Evolutionary conservation across 352 stramenopile genomes (phyloP).

Genomic region (Paralagenidium karlingii): DNA sequence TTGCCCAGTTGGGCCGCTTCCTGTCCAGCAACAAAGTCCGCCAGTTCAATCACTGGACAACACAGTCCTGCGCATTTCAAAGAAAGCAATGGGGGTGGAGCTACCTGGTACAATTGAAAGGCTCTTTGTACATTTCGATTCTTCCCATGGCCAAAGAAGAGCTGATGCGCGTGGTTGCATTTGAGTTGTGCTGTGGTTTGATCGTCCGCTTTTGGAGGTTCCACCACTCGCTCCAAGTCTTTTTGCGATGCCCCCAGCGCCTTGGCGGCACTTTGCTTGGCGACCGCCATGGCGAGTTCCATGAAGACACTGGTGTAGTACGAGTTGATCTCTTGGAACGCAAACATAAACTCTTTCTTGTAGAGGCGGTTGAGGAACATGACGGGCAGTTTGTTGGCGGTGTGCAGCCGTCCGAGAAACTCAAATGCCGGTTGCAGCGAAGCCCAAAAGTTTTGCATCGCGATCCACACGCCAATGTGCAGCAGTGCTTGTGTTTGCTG

Average conservation of each 20-base stretch:
- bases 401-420: conserved; percentile 37
- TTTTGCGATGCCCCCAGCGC: neutral
- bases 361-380: conserved; percentile 50
- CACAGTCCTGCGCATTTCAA: too few species aligned
- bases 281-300: conserved; percentile 64
- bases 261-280: conserved; percentile 8
- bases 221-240: neutral
- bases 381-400: conserved; percentile 32
- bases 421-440: conserved; percentile 37
- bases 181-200: too few species aligned
- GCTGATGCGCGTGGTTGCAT: too few species aligned
- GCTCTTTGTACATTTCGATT: conserved; percentile 22
- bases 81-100: too few species aligned
- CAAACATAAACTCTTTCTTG: conserved; percentile 60
- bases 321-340: conserved; percentile 78
- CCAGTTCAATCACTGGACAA: neutral
- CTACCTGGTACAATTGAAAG: conserved; percentile 40
- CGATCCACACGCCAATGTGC: conserved; percentile 50
- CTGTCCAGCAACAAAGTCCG: conserved; percentile 11
- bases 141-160: conserved; percentile 51
- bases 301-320: conserved; percentile 79
- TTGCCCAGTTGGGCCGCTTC: conserved; percentile 31
- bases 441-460: conserved; percentile 63
- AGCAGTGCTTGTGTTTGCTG: too few species aligned
- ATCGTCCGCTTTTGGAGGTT: conserved; percentile 1